These are phyloP conservation scores for Rosa persica DNA, from an alignment of 306 rosid species.

Conservation along the genomic window DNA sequence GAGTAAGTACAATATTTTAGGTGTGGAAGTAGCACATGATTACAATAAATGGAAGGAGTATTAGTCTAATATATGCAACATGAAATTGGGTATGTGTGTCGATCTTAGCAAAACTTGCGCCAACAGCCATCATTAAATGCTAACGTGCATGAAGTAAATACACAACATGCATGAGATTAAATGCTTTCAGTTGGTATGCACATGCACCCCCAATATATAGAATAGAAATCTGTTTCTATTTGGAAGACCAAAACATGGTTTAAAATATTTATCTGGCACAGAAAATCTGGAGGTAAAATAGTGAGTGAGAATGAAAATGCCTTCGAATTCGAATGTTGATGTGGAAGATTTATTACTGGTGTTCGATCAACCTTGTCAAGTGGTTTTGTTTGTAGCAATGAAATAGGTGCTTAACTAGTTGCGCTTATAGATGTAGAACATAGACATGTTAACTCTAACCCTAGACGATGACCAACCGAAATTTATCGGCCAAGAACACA, in stretches of 20 bases:
- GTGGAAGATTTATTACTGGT: not conserved
- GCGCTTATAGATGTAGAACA: not conserved
- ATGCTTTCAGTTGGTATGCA: conserved; percentile 46
- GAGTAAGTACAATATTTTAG: not conserved
- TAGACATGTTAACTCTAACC: not conserved
- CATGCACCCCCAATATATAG: conserved; percentile 33
- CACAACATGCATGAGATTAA: conserved; percentile 50
- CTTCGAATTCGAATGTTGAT: conserved; percentile 19
- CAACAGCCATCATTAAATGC: conserved; percentile 56
- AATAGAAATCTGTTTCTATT: conserved; percentile 18
- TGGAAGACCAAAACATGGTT: conserved; percentile 26
- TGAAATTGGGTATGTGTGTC: conserved; percentile 44
- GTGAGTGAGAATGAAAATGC: conserved; percentile 23
- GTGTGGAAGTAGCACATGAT: conserved; percentile 39
- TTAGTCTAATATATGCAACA: conserved; percentile 31
- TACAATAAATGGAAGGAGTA: conserved; percentile 34
- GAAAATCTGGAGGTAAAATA: conserved; percentile 29
- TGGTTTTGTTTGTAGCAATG: not conserved
- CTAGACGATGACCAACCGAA: not conserved
- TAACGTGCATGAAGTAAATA: conserved; percentile 54
- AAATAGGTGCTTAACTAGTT: too few species aligned
- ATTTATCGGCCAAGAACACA: not conserved
- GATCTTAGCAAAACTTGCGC: conserved; percentile 46
- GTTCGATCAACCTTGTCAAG: not conserved
- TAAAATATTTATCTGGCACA: conserved; percentile 41